Base-by-base conservation (phyloP, 1,284 basidiomycete species). In the Marasmius tenuissimus region DNA sequence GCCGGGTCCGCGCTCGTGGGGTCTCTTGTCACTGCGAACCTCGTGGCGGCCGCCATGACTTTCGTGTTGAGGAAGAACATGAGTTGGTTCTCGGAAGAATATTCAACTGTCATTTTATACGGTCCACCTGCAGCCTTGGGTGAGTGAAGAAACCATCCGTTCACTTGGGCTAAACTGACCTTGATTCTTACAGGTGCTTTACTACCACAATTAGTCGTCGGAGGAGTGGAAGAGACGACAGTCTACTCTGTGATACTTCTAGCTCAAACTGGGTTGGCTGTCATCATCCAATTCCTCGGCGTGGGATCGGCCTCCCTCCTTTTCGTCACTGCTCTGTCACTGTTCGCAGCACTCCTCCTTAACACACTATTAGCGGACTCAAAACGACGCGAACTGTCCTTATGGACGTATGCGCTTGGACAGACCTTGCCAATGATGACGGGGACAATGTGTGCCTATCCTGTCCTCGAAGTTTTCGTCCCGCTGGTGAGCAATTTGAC, bases 391-490 rank as follows among this genome's bases (percentile, higher is more conserved):
- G 66, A 73, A 34, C 73, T 91, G 18, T 84, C 85, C 22, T 73
- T 92, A 42, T 76, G 79, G 74, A 83, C 84, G 0, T 96, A 97
- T 71, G 81, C 84, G 0, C 50, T 94, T 3, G 91, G 85, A 0
- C 81, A 86, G 68, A 63, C 82, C 9, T 72, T 88, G 3, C 88
- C 93, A 0, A 73, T 94, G 27, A 72, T 89, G 2, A 77, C 89
- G 0, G 92, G 93, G 10, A 79, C 86, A 0, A 86, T 96, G 71
- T 77, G 94, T 22, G 76, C 91, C 58, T 80, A 85, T 45, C 84
- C 85, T 1, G 88, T 93, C 5, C 71, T 96, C 22, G 92, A 97
- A 64, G 90, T 98, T 16, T 97, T 99, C 70, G 94, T 97, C 0
- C 97, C 97, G 0, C 76, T 98, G 67, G 93, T 94, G 63, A 74